Base-by-base conservation (phyloP, 2,329 filamentous ascomycete genomes). In the Diaporthe velutina region DNA sequence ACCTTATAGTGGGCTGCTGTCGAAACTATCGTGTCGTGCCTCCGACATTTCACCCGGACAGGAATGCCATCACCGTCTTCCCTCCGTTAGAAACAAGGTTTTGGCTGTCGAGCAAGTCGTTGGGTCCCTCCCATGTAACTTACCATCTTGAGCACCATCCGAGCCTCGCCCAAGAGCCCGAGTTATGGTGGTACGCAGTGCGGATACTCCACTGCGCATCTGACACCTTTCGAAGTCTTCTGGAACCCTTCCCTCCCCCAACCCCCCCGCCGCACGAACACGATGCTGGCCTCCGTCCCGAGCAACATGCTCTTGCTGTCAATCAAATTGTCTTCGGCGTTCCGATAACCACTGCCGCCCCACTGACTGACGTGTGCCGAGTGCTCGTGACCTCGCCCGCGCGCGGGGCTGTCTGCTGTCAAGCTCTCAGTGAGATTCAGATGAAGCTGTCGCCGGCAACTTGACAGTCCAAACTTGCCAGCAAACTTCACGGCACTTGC, bases 281-380 rank as follows among this genome's bases (percentile, higher is more conserved):
- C 17, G 33, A 22, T 38, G 35, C 13, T 25, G 42, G 25, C 35
- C 50, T 45, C 12, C 17, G 30, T 30, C 17, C 45, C 50, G 38
- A 54, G 5, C 57, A 57, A 64, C 45, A 71, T 40, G 35, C 4
- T 42, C 17, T 45, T 35, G 28, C 17, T 38, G 19, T 33, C 45
- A 15, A n/a, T 15, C 33, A 55, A 35, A 60, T 38, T 52, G 9
- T 17, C 48, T 33, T 48, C 33, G 33, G n/a, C 73, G 35, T 52
- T 38, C 57, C 72, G 42, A 54, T 25, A 6, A 52, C 30, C 33
- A 54, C 22, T 68, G 64, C 40, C 22, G 70, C 55, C 70, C 52
- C 52, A 57, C 28, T 71, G 52, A 48, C 38, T 61, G 70, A 71
- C 70, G 70, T 73, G 50, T 73, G 71, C 71, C 61, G 64, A 68